Conservation (phyloP, 257 asterid species). For the Gynochthodes officinalis region DNA sequence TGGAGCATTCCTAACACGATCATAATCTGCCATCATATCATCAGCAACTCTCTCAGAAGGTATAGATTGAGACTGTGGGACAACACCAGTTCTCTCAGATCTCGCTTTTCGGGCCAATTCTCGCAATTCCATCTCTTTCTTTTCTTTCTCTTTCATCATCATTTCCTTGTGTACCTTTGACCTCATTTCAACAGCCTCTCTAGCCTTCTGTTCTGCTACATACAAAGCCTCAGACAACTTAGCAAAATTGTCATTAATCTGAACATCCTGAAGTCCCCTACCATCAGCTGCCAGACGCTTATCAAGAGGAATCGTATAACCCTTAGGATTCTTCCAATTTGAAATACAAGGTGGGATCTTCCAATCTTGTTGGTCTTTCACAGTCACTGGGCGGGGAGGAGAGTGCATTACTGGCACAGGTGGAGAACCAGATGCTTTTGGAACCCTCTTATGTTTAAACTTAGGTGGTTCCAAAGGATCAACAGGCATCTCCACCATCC, state of each 20-base stretch:
- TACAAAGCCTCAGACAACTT: slow-evolving; percentile 71
- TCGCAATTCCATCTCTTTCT: slow-evolving; percentile 74
- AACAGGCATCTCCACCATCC: slow-evolving; percentile 93
- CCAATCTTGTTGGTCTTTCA: slow-evolving; percentile 94
- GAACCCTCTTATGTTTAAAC: slow-evolving; percentile 91
- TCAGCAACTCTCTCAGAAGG: slow-evolving; percentile 69
- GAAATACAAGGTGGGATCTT: slow-evolving; percentile 94
- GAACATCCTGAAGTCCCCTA: slow-evolving; percentile 91
- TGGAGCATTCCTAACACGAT: slow-evolving; percentile 52
- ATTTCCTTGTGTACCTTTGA: slow-evolving; percentile 90
- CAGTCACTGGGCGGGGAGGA: slow-evolving; percentile 91
- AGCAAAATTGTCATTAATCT: slow-evolving; percentile 85
- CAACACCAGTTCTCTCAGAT: slow-evolving; percentile 72
- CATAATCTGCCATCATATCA: slow-evolving; percentile 58
- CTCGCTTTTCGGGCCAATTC: slow-evolving; percentile 89
- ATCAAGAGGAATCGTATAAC: slow-evolving; percentile 91
- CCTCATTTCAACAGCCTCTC: slow-evolving; percentile 91
- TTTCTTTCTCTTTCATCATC: slow-evolving; percentile 91
- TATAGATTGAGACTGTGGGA: slow-evolving; percentile 45
- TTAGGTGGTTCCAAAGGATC: slow-evolving; percentile 95
- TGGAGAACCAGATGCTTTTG: slow-evolving; percentile 93
- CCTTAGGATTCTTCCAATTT: slow-evolving; percentile 94
- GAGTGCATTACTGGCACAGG: slow-evolving; percentile 98
- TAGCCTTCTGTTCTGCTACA: slow-evolving; percentile 88
- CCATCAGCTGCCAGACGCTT: slow-evolving; percentile 98